Base-by-base conservation (phyloP, 805 yeast genomes). In the Barnettozyma botsteinii region DNA sequence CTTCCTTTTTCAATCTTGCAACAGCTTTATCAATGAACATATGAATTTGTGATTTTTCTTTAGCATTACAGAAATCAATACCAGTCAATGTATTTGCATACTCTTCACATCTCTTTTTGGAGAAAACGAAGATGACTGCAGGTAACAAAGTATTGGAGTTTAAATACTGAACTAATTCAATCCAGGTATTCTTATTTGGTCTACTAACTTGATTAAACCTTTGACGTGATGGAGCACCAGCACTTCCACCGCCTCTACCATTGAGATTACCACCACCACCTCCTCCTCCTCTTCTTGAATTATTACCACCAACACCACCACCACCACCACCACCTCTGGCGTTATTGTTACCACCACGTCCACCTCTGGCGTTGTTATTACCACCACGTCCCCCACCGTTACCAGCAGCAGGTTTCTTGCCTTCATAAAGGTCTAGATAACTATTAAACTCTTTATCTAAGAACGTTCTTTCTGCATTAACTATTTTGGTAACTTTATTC, bases 21-120 rank as follows among this genome's bases (percentile, higher is more conserved):
- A 89, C 84, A 0, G 98, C 95, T 49, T 79, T 77, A 51, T 91
- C 96, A 45, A 93, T 79, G 52, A 91, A 89, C 88, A 91, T 84
- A 58, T 85, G 94, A 44, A 93, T 83, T 52, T 87, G 96, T 0
- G 96, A 83, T 50, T 84, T 81, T 55, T 93, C 98, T 44, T 73
- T 78, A n/a, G 84, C 82, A 37, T 72, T 79, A 56, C 94, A 84
- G 60, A 87, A 85, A 52, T 88, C 88, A 25, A 86, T 64, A 17
- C 86, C 75, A 8, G 73, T 65, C 35, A 93, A 62, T 40, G 88
- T 76, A 49, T 79, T 84, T 1, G 96, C 97, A 61, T 85, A 88
- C 51, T 86, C 94, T 61, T 91, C 98, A 62, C 97, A 88, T 52
- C 88, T 75, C 54, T 87, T 88, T 55, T 93, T 86, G 23, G 96